Base-by-base conservation (phyloP, 495 filamentous ascomycete genomes). In the Glonium stellatum region DNA sequence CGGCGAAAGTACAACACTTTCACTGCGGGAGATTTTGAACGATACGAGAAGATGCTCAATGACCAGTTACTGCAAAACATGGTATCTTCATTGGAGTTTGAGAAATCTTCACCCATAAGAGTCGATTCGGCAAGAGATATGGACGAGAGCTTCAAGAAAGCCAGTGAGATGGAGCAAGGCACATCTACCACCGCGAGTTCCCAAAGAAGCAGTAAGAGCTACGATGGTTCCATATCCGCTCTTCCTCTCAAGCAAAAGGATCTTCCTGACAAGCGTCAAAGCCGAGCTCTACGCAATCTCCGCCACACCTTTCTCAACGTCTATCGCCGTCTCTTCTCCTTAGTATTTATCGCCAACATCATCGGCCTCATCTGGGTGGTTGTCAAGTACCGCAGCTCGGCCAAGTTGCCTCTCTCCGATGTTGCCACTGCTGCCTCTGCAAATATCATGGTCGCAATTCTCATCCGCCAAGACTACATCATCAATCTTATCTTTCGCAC, bases 311-410 rank as follows among this genome's bases (percentile, higher is more conserved):
- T 58, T n/a, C 61, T 62, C 36, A 66, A 61, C 13, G 56, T 55
- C 5, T 72, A 72, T 53, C 65, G 65, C 19, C 56, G 70, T 19
- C 58, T 71, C 11, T 70, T 71, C 59, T 36, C 50, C 10, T 1
- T 70, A 10, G 54, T 68, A n/a, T 57, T 72, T 19, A 11, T 61
- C 6, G 74, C 71, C 65, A 86, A 87, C 62, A 46, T 81, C 39
- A 75, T 71, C 27, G 70, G 78, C 15, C 77, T 85, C 54, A 69
- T 80, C 47, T 68, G 66, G n/a, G 54, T 81, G 31, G 47, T 77
- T 22, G 68, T 62, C 23, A 51, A 57, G 68, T 75, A 65, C 55
- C 59, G 10, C 61, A 70, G 0, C 66, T 77, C 57, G 71, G 67
- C 39, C 42, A 22, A 22, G 22, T 49, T 75, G 52, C 62, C 64